Evolutionary conservation across 306 rosid species (phyloP).

Genomic region (Argentina anserina): DNA sequence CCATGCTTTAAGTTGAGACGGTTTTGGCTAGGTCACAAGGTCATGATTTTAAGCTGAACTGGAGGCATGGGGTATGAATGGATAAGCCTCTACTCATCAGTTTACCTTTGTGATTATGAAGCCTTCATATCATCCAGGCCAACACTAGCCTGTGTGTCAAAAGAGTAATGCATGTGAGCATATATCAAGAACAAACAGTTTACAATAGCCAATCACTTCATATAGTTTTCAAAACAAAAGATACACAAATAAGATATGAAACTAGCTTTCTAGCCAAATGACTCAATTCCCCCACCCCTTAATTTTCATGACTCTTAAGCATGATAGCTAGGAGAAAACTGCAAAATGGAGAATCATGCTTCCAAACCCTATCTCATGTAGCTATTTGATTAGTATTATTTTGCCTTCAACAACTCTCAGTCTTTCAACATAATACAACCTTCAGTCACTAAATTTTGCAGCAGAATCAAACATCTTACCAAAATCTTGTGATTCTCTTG

Average conservation of each 20-base stretch:
- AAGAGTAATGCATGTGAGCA: slow-evolving; percentile 8
- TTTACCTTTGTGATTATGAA: not conserved
- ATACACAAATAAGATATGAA: not conserved
- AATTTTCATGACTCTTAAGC: not conserved
- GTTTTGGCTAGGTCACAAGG: not conserved
- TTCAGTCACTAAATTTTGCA: slow-evolving; percentile 6
- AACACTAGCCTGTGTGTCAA: slow-evolving; percentile 64
- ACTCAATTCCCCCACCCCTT: not conserved
- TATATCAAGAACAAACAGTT: not conserved
- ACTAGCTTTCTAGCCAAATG: not conserved
- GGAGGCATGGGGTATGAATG: not conserved
- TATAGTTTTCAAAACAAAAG: not conserved
- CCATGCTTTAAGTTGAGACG: not conserved
- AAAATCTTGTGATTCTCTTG: slow-evolving; percentile 91
- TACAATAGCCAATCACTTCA: too few species aligned
- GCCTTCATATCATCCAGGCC: slow-evolving; percentile 94
- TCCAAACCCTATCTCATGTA: not conserved
- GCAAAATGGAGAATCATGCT: not conserved
- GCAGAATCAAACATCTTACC: slow-evolving; percentile 45
- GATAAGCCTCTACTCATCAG: not conserved
- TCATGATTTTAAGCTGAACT: not conserved
- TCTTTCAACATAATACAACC: not conserved
- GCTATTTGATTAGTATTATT: not conserved
- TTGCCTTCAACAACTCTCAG: not conserved
- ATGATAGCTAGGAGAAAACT: not conserved